Base-by-base conservation (phyloP, 2,329 filamentous ascomycete species). In the Clonostachys rosea region DNA sequence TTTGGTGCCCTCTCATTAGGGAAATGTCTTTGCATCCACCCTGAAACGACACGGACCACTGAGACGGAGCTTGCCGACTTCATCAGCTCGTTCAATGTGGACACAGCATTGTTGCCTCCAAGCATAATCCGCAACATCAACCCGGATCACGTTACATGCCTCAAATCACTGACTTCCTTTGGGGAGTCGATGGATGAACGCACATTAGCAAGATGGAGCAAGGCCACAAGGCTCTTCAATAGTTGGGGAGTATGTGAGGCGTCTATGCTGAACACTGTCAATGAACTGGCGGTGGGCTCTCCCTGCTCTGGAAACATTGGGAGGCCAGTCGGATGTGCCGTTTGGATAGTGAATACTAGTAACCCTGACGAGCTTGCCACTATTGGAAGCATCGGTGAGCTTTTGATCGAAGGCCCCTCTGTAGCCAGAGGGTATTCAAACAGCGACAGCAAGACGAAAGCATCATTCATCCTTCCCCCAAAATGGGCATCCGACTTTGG, bases 341-440 rank as follows among this genome's bases (percentile, higher is more conserved):
- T 41, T 8, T 49, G 52, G 42, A 50, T 53, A 12, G 49, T 49
- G 14, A 50, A 55, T 14, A 42, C 47, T 6, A 45, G 49, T 5
- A 40, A 40, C 35, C 34, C 44, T 6, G 37, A 46, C 12, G 17
- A 40, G n/a, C 36, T 46, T 20, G 44, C 20, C 9, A 34, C 44
- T 10, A 34, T 46, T 9, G 44, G 44, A 12, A 24, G 36, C 16
- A 18, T 46, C 33, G 44, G 44, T n/a, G 44, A 46, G 36, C 16
- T 46, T 14, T 16, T 46, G 36, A 46, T 46, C 20, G 44, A 46
- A 13, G 39, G 39, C 12, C 35, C 44, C 14, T 24, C 24, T 7
- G 42, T 43, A 14, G 12, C 42, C 12, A 24, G 33, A n/a, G 42
- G 42, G 2, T 43, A 43, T 17, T 18, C 30, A 8, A 43, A 34